Evolutionary conservation across 176 grass and related monocot genomes (phyloP).

Genomic region (Rhynchospora pubera): DNA sequence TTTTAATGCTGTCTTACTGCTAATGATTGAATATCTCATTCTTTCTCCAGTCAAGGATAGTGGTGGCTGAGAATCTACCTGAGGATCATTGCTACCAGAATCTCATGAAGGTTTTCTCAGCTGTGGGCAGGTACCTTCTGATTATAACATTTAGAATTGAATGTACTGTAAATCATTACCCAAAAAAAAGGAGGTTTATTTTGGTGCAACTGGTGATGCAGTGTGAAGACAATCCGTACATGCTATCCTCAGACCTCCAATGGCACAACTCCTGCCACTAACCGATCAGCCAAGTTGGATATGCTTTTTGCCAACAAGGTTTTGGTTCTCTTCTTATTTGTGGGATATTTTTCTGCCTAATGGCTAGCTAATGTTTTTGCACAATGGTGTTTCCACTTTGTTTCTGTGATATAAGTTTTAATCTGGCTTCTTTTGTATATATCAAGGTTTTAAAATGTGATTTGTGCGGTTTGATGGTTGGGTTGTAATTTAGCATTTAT

Average conservation of each 20-base stretch:
- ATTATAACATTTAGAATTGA: not conserved
- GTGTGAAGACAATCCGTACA: constrained; percentile 93
- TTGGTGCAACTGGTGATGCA: constrained; percentile 25
- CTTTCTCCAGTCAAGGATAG: constrained; percentile 65
- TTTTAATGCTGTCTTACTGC: too few relatives aligned
- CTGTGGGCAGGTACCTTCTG: constrained; percentile 69
- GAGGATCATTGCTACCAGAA: constrained; percentile 99
- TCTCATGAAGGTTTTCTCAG: constrained; percentile 93
- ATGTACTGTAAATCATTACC: not conserved
- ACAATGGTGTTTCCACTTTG: not conserved
- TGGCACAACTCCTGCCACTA: constrained; percentile 70
- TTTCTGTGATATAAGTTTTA: not conserved
- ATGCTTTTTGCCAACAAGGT: constrained; percentile 99
- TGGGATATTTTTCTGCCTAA: not conserved
- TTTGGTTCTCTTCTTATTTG: not conserved
- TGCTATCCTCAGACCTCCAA: constrained; percentile 90
- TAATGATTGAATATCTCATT: constrained; percentile 3
- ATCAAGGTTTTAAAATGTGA: too few relatives aligned
- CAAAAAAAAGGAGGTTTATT: not conserved
- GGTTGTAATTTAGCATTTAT: too few relatives aligned
- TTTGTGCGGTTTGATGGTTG: too few relatives aligned
- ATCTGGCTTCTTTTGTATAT: not conserved
- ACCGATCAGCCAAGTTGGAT: constrained; percentile 89
- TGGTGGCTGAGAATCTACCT: constrained; percentile 96
- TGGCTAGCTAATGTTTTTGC: not conserved